These are phyloP conservation scores for Nannochloropsis gaditana DNA, from an alignment of 108 stramenopile species.

Conservation along the genomic window DNA sequence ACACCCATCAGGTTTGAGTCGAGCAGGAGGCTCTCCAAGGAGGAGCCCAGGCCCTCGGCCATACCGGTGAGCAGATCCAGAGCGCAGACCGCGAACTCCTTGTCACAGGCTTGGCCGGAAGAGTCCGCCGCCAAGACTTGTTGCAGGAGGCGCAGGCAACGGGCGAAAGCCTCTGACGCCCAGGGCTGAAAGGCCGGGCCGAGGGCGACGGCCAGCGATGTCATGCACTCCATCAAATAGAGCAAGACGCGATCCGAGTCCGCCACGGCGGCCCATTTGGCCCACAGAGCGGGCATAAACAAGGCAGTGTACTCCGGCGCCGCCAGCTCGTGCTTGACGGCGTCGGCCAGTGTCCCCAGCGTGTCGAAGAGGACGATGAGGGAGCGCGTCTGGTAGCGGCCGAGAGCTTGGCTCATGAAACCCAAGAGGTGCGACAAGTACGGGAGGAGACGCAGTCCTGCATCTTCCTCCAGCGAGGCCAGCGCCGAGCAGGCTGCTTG, in stretches of 20 bases:
- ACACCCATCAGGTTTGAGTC: conserved; percentile 68
- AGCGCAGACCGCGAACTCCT: conserved; percentile 81
- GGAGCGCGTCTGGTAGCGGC: conserved; percentile 65
- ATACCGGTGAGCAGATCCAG: conserved; percentile 78
- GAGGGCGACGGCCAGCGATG: conserved; percentile 63
- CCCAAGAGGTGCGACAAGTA: conserved; percentile 69
- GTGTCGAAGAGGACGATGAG: conserved; percentile 74
- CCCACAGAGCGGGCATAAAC: conserved; percentile 69
- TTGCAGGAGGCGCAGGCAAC: conserved; percentile 70
- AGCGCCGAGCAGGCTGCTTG: conserved; percentile 72
- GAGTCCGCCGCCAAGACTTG: conserved; percentile 60
- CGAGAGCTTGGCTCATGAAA: conserved; percentile 62
- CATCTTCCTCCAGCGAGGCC: conserved; percentile 68
- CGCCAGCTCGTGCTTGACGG: conserved; percentile 66
- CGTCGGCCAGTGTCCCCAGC: conserved; percentile 74
- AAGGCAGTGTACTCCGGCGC: conserved; percentile 64
- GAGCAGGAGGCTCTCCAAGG: conserved; percentile 65
- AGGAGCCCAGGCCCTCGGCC: conserved; percentile 72
- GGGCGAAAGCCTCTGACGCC: conserved; percentile 69
- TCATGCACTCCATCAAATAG: conserved; percentile 78
- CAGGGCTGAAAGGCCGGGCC: conserved; percentile 77
- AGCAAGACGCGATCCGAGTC: conserved; percentile 70
- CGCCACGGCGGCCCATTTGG: conserved; percentile 56
- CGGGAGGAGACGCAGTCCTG: conserved; percentile 69
- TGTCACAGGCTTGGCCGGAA: conserved; percentile 63